phyloP scores from a whole-genome alignment of 495 filamentous ascomycete genomes.

The Rostrohypoxylon terebratum region DNA sequence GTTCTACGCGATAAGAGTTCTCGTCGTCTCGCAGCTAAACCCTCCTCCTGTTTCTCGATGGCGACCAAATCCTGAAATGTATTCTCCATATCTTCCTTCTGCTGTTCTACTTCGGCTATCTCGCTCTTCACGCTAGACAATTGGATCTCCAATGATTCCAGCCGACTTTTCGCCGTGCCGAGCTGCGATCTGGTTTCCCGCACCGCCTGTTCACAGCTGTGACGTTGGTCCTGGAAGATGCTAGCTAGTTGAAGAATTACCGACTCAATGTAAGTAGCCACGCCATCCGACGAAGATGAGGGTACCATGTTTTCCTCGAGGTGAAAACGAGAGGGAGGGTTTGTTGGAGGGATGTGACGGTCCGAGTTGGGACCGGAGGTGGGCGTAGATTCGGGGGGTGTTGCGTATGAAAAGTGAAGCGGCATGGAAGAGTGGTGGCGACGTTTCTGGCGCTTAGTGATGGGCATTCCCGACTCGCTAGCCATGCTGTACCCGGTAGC shows the following conservation, averaged over 20 bases:
- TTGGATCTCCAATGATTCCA: background rate
- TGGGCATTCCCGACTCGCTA: background rate
- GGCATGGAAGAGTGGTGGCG: conserved; percentile 6
- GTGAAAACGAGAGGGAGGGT: background rate
- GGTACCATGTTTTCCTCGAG: background rate
- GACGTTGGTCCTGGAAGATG: conserved; percentile 1
- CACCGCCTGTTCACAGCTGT: background rate
- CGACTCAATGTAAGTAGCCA: background rate
- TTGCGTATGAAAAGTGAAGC: background rate
- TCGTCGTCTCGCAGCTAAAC: background rate
- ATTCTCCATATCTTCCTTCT: conserved; percentile 4
- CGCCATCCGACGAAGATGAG: background rate
- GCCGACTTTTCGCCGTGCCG: background rate
- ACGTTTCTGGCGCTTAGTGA: conserved; percentile 4
- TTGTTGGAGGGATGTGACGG: background rate
- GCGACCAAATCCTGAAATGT: background rate
- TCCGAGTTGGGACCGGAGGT: background rate
- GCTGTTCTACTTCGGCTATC: background rate
- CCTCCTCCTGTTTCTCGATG: conserved; percentile 5
- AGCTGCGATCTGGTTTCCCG: background rate
- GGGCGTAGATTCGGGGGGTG: conserved; percentile 1
- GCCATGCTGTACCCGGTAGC: background rate
- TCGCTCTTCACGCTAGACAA: background rate
- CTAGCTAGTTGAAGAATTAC: background rate
- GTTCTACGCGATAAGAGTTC: background rate